Percentiles rank a stretch among this genome's conserved stretches.
Evolutionary conservation across 1,284 basidiomycete genomes (phyloP).

Genomic region (Athelia psychrophila): DNA sequence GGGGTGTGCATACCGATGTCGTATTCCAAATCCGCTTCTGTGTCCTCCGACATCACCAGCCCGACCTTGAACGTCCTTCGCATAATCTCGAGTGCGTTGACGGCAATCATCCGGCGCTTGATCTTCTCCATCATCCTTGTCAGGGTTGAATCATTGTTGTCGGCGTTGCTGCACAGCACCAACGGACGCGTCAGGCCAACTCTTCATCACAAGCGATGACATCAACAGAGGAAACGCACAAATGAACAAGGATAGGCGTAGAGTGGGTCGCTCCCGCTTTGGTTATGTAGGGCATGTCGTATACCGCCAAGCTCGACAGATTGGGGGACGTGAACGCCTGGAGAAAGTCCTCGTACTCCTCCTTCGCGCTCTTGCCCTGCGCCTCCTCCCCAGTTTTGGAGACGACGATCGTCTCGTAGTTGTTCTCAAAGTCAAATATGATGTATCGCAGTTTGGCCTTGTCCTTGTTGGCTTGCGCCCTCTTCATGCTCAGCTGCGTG

Average conservation of each 20-base stretch:
- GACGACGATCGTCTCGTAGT: not conserved
- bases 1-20: not conserved
- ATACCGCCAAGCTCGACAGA: not conserved
- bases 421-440: not conserved
- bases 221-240: not conserved
- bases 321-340: not conserved
- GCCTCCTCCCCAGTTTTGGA: not conserved
- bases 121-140: not conserved
- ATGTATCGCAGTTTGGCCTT: not conserved
- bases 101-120: not conserved
- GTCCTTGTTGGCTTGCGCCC: not conserved
- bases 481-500: slow-evolving; percentile 1
- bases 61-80: slow-evolving; percentile 1
- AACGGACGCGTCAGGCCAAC: not conserved
- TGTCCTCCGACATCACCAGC: slow-evolving; percentile 1
- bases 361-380: slow-evolving; percentile 1
- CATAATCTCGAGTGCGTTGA: not conserved
- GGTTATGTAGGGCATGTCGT: not conserved
- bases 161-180: not conserved
- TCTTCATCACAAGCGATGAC: not conserved
- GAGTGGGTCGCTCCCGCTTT: not conserved
- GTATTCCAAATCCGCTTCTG: slow-evolving; percentile 1
- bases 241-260: not conserved
- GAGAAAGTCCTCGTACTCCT: slow-evolving; percentile 1
- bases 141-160: not conserved